Evolutionary conservation across 2,329 filamentous ascomycete genomes (phyloP), one percentile per base, ranked within the genome.

Genomic region (Bipolaris zeicola): DNA sequence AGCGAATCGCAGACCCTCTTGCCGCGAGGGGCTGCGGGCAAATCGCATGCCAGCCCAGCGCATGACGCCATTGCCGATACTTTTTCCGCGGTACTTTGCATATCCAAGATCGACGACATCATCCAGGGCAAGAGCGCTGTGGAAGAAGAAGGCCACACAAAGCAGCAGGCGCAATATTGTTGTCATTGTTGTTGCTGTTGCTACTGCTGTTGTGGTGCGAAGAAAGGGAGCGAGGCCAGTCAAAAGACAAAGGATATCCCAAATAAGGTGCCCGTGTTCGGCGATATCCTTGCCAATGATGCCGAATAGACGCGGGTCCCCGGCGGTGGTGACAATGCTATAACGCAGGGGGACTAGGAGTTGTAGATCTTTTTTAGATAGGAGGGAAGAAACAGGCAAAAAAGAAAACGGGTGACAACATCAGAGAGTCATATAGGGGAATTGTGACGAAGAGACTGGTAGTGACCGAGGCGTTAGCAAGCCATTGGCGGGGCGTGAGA

Each of bases 11-110:
- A 72, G 51, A 31, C 73, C 71, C 18, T 74, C 68, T 20, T 71
- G 48, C 10, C 71, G 64, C 7, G 72, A 72, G 1, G 68, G 61
- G 24, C 59, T 69, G 18, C 72, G 65, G 38, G 90, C 90, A 77
- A 86, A 95, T 41, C 89, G 85, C 61, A 95, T 85, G 1, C 89
- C 90, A 6, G 91, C 81, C 89, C 89, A 94, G 72, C 88, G 82
- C 2, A 83, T 86, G 45, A 92, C 77, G 1, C 87, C 88, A 63
- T 84, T 84, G 0, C 74, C 63, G 1, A 82, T 77, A 1, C 78
- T 68, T 3, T 78, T 74, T 7, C 90, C 90, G 47, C 80, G 74
- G 68, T 92, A 92, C 24, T 80, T 83, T 28, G 87, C 83, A 69
- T 92, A 93, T 3, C 81, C 82, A 20, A 93, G 79, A 59, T 90